Conservation (phyloP, 495 filamentous ascomycete genomes). For the Penicillium silybi region DNA sequence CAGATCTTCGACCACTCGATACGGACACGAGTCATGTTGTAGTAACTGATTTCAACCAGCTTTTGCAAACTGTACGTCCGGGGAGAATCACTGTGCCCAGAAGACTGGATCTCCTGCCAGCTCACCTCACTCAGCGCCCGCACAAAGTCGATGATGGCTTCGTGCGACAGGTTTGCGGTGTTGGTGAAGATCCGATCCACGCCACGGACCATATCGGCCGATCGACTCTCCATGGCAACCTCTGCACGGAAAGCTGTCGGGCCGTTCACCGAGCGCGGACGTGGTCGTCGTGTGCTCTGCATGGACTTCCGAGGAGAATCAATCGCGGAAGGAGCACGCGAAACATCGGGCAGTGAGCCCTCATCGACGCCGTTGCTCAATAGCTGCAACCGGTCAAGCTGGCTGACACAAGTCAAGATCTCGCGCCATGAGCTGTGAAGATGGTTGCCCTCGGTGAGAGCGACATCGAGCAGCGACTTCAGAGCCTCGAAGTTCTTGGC, state of each 20-base stretch:
- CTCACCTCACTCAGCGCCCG: slow-evolving; percentile 91
- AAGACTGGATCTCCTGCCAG: slow-evolving; percentile 98
- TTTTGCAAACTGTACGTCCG: slow-evolving; percentile 97
- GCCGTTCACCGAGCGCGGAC: slow-evolving; percentile 61
- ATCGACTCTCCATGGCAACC: slow-evolving; percentile 86
- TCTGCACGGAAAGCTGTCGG: slow-evolving; percentile 72
- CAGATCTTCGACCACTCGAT: slow-evolving; percentile 99
- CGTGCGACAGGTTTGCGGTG: slow-evolving; percentile 86
- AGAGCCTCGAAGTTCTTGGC: slow-evolving; percentile 94
- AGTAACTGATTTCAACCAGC: slow-evolving; percentile 96
- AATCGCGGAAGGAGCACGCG: slow-evolving; percentile 60
- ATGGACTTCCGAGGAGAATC: slow-evolving; percentile 60
- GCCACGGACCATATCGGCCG: slow-evolving; percentile 84
- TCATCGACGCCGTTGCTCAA: slow-evolving; percentile 92
- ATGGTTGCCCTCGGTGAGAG: slow-evolving; percentile 84
- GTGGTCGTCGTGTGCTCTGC: slow-evolving; percentile 58
- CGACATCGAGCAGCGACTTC: slow-evolving; percentile 85
- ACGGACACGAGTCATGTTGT: slow-evolving; percentile 97
- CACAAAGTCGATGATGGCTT: slow-evolving; percentile 97
- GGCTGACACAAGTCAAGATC: slow-evolving; percentile 90
- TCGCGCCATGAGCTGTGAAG: slow-evolving; percentile 91
- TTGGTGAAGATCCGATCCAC: slow-evolving; percentile 96
- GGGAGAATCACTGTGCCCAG: slow-evolving; percentile 89
- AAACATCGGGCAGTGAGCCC: slow-evolving; percentile 86
- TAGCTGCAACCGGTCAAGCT: slow-evolving; percentile 94